Conservation (phyloP, 139 green algal species). For the Tetraselmis striata region DNA sequence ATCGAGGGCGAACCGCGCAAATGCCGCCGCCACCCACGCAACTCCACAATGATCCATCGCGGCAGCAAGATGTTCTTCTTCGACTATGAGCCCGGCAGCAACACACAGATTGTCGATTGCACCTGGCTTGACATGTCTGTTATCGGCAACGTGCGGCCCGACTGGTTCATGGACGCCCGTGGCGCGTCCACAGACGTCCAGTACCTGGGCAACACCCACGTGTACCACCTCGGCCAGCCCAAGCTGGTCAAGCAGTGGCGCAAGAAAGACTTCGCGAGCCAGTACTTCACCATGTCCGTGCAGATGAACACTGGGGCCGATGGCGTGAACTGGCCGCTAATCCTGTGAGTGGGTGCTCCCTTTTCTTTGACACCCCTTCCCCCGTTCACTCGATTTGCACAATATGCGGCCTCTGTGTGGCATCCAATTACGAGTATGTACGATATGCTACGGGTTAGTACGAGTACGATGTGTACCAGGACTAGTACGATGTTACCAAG, state of each 20-base stretch:
- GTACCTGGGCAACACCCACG: neutral
- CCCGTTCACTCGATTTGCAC: too few relatives aligned
- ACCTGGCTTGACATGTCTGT: neutral
- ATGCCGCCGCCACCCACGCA: neutral
- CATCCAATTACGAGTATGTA: too few relatives aligned
- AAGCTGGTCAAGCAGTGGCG: neutral
- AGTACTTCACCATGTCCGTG: neutral
- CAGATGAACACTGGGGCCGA: neutral
- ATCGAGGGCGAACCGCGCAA: neutral
- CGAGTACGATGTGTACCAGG: too few relatives aligned
- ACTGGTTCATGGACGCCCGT: neutral
- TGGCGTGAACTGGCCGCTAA: neutral
- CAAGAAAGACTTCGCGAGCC: neutral
- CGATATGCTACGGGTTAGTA: too few relatives aligned
- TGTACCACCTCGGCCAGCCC: neutral
- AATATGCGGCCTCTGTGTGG: too few relatives aligned
- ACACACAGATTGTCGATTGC: neutral
- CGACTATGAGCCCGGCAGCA: neutral
- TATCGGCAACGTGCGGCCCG: neutral
- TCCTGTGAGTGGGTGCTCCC: too few relatives aligned
- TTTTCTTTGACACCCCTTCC: too few relatives aligned
- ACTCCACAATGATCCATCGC: neutral
- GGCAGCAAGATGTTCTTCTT: neutral
- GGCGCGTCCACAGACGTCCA: neutral
- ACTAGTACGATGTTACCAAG: too few relatives aligned